Evolutionary conservation across 306 rosid genomes (phyloP), one percentile per base, ranked within the genome.

Genomic region (Cicer arietinum): DNA sequence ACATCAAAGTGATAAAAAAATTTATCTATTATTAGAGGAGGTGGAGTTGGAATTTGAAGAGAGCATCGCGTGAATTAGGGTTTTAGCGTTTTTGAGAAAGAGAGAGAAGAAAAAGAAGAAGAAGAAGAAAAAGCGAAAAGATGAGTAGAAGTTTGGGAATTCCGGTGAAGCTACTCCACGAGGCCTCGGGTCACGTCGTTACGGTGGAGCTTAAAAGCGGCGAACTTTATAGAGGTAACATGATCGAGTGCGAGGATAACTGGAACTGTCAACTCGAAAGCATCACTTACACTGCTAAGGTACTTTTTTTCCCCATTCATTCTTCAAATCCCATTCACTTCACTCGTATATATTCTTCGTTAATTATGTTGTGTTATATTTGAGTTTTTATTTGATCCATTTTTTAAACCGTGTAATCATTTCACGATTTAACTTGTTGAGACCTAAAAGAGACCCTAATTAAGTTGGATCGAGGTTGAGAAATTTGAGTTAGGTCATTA

Each of bases 201-300:
- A 89, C 97, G 6, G 99, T 94, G 53, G 99, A 94, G 89, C 96
- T 94, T 37, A 94, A 94, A 83, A 94, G 99, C 61, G 99, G 99
- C 3, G 99, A 94, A 86, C 97, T 94, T 52, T 92, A 94, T 73
- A 85, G 99, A 83, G 99, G 99, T 30, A 89, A 94, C 79, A 90
- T 94, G 97, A 77, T 94, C 39, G 99, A 94, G 85, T 94, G 99
- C 61, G 99, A 94, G 79, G 99, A 94, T 77, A 94, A 94, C 83
- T 94, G 97, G 99, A 94, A 92, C 81, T 94, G 97, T 80, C 99
- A 94, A 82, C 99, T 94, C 54, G 99, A 94, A 84, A 94, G 85
- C 86, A 94, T 94, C 79, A 94, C 99, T 85, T 94, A 86, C 87
- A 94, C 99, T 25, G 97, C 99, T n/a, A 94, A 90, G 91, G 99